These are phyloP conservation scores for Pleurotus cornucopiae DNA, from an alignment of 768 basidiomycete genomes.

Conservation along the genomic window DNA sequence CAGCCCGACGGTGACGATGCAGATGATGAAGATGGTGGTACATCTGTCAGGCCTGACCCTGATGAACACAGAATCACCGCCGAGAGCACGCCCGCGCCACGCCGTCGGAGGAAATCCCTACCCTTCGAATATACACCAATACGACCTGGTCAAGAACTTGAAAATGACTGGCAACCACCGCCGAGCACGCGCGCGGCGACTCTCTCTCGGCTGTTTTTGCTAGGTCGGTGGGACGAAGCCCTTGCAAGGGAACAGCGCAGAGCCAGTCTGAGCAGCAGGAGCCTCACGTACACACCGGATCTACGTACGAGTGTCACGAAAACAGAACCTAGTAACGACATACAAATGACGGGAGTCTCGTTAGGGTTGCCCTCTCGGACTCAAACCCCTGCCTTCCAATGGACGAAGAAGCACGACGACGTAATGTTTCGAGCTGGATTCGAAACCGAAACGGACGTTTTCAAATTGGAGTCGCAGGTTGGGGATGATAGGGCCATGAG, in stretches of 20 bases:
- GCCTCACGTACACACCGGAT: not conserved
- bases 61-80: not conserved
- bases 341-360: not conserved
- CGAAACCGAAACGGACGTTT: not conserved
- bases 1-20: too few species aligned
- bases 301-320: not conserved
- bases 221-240: constrained; percentile 32
- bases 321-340: not conserved
- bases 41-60: not conserved
- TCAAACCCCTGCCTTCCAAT: not conserved
- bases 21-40: not conserved
- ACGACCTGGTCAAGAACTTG: constrained; percentile 12
- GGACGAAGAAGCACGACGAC: not conserved
- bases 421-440: not conserved
- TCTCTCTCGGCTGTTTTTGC: constrained; percentile 25
- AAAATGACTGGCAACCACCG: constrained; percentile 25
- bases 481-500: not conserved
- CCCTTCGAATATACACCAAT: constrained; percentile 19
- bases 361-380: too few species aligned
- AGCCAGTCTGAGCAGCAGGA: constrained; percentile 18
- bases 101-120: constrained; percentile 6
- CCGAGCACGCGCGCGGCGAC: constrained; percentile 24
- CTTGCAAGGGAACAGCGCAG: constrained; percentile 28
- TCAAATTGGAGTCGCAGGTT: constrained; percentile 1
- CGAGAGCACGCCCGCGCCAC: constrained; percentile 2